Conservation (phyloP, 176 grass and related monocot species). For the Ensete glaucum region DNA sequence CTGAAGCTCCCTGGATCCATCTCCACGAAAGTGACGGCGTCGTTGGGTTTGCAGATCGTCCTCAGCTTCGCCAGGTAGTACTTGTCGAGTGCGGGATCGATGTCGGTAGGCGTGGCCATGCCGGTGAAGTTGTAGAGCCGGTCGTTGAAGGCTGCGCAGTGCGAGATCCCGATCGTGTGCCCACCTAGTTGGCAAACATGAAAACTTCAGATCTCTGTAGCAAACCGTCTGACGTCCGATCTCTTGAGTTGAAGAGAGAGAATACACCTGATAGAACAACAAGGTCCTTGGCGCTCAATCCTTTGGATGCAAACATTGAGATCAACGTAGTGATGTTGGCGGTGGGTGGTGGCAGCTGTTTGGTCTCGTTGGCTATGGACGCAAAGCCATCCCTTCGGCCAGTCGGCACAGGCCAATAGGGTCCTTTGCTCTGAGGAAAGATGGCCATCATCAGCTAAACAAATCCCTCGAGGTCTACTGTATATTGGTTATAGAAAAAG, state of each 20-base stretch:
- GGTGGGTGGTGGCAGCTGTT: slow-evolving; percentile 45
- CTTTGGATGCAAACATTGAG: slow-evolving; percentile 42
- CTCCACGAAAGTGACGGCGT: slow-evolving; percentile 61
- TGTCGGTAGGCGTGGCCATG: slow-evolving; percentile 35
- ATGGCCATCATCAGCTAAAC: not conserved
- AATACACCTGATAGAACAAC: slow-evolving; percentile 66
- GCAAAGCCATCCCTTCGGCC: slow-evolving; percentile 59
- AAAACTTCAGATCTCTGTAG: not conserved
- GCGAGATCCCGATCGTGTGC: slow-evolving; percentile 72
- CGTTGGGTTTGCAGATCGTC: slow-evolving; percentile 36
- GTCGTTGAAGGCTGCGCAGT: slow-evolving; percentile 53
- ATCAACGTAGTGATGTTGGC: slow-evolving; percentile 49
- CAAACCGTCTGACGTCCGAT: not conserved
- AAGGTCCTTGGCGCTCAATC: slow-evolving; percentile 69
- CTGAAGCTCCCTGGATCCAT: slow-evolving; percentile 87
- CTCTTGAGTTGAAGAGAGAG: not conserved
- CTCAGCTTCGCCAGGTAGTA: slow-evolving; percentile 16
- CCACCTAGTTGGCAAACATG: slow-evolving; percentile 20
- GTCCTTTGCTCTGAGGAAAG: slow-evolving; percentile 51
- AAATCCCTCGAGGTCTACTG: too few species aligned
- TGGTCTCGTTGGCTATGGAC: slow-evolving; percentile 45
- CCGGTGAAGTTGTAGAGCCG: slow-evolving; percentile 86
- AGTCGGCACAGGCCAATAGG: slow-evolving; percentile 51
- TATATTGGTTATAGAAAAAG: not conserved
- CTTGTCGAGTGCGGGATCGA: slow-evolving; percentile 36